phyloP scores from a whole-genome alignment of 305 asterid species.

The Solanum hybrid region DNA sequence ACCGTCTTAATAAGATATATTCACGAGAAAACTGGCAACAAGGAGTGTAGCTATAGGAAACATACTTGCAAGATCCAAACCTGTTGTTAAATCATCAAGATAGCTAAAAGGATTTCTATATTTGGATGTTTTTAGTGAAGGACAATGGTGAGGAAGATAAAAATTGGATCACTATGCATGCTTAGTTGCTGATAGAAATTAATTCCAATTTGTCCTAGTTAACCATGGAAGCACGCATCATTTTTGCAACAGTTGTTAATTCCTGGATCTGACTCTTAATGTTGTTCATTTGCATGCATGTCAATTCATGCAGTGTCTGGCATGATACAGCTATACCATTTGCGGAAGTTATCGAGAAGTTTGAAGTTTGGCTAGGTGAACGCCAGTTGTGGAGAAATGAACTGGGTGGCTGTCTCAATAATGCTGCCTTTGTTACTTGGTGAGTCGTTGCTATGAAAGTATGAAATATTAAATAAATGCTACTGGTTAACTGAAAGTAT shows the following conservation, averaged over 20 bases:
- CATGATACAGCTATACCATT: slow-evolving; percentile 85
- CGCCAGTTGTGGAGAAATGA: slow-evolving; percentile 40
- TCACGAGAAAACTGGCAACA: not conserved
- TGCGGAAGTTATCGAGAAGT: slow-evolving; percentile 64
- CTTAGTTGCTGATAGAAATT: not conserved
- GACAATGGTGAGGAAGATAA: not conserved
- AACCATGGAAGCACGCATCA: not conserved
- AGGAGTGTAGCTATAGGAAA: not conserved
- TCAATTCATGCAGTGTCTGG: slow-evolving; percentile 64
- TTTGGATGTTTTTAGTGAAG: not conserved
- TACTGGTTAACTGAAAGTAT: not conserved
- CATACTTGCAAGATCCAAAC: not conserved
- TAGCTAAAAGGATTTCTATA: not conserved
- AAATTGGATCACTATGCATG: not conserved
- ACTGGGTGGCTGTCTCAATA: slow-evolving; percentile 36
- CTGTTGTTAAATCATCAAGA: not conserved
- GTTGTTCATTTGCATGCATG: not conserved
- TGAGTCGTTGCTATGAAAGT: slow-evolving; percentile 18
- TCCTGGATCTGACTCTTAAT: not conserved
- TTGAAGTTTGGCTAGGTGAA: slow-evolving; percentile 63
- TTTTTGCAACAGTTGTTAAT: not conserved
- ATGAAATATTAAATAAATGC: not conserved
- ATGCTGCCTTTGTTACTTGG: slow-evolving; percentile 95
- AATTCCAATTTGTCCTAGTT: not conserved
- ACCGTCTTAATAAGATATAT: not conserved